Conservation (phyloP, 352 stramenopile genomes). For the Hyaloperonospora arabidopsidis region DNA sequence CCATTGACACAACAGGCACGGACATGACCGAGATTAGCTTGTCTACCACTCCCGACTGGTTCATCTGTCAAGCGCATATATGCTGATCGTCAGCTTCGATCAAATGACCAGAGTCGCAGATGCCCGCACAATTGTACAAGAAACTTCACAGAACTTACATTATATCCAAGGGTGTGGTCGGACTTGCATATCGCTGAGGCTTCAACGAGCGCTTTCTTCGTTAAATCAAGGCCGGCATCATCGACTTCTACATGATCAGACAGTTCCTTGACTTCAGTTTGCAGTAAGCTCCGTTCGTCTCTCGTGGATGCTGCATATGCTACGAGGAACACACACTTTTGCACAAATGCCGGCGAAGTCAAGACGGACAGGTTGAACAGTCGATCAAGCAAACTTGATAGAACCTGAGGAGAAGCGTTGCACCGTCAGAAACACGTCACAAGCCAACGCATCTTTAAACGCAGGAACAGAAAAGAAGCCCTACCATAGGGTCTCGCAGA, state of each 20-base stretch:
- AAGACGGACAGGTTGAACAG: slow-evolving; percentile 76
- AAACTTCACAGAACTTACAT: slow-evolving; percentile 35
- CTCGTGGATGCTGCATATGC: slow-evolving; percentile 70
- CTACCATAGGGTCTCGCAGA: slow-evolving; percentile 64
- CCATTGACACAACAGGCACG: slow-evolving; percentile 79
- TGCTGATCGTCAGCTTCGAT: slow-evolving; percentile 1
- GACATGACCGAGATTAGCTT: slow-evolving; percentile 71
- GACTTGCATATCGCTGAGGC: slow-evolving; percentile 76
- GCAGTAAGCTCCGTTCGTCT: slow-evolving; percentile 70
- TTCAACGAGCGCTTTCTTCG: slow-evolving; percentile 60
- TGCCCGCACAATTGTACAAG: background rate
- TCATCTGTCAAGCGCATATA: slow-evolving; percentile 51
- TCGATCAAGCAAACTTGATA: slow-evolving; percentile 67
- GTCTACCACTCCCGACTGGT: slow-evolving; percentile 75
- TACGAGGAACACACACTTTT: slow-evolving; percentile 65
- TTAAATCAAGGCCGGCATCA: slow-evolving; percentile 44
- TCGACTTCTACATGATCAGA: slow-evolving; percentile 37
- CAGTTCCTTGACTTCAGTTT: slow-evolving; percentile 24
- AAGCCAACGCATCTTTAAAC: background rate
- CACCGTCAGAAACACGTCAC: slow-evolving; percentile 2
- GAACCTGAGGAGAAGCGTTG: slow-evolving; percentile 36
- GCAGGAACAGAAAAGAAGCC: slow-evolving; percentile 5
- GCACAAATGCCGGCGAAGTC: slow-evolving; percentile 43
- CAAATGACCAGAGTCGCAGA: background rate
- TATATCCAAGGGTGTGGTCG: slow-evolving; percentile 82